phyloP scores from a whole-genome alignment of 1,284 basidiomycete species.

The Laetiporus sulphureus region DNA sequence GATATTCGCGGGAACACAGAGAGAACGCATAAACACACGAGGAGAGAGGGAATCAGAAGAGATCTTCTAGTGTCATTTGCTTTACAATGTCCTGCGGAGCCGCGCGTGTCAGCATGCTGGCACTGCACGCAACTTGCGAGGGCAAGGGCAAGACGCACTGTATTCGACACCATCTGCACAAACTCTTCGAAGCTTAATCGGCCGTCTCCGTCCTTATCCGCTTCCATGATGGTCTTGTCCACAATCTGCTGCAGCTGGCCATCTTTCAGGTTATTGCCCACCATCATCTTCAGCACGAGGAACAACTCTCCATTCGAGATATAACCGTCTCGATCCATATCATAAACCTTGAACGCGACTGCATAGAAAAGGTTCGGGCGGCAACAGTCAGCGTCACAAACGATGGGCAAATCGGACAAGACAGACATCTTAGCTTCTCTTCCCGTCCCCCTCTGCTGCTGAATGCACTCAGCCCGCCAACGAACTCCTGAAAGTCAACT shows the following conservation, averaged over 20 bases:
- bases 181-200: conserved; percentile 98
- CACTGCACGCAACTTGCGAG: conserved; percentile 25
- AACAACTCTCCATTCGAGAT: conserved; percentile 99
- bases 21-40: too few species aligned
- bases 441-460: conserved; percentile 93
- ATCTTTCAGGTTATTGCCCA: conserved; percentile 98
- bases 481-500: conserved; percentile 99
- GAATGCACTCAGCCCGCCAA: conserved; percentile 95
- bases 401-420: not conserved
- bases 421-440: conserved; percentile 92
- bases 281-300: conserved; percentile 99
- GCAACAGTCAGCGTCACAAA: not conserved
- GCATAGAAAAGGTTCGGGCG: not conserved
- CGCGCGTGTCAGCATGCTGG: conserved; percentile 1
- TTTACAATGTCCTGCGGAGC: conserved; percentile 79
- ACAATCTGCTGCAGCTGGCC: conserved; percentile 99
- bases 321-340: conserved; percentile 94
- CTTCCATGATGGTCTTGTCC: conserved; percentile 99
- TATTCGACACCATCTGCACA: conserved; percentile 93
- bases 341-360: conserved; percentile 99
- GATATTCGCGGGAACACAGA: too few species aligned
- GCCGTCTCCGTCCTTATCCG: conserved; percentile 96
- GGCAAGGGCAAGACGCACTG: conserved; percentile 42
- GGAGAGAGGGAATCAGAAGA: conserved; percentile 50
- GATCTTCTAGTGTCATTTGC: conserved; percentile 96